Base-by-base conservation (phyloP, 345 rosid genomes). In the Eucalyptus viminalis region DNA sequence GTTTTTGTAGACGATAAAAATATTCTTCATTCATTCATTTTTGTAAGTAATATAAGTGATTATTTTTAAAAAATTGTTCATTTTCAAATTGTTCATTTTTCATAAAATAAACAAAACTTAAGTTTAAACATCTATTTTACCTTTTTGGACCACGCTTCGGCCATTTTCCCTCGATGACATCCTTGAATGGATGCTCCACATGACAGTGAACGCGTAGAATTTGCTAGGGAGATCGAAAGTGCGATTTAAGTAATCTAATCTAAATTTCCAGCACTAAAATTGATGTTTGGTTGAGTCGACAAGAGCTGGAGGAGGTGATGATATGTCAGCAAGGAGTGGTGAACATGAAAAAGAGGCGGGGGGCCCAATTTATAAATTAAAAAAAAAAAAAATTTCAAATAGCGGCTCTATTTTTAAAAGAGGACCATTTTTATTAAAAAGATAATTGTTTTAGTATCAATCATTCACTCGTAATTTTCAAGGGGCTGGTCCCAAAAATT, bases 351-450 rank as follows among this genome's bases (percentile, higher is more conserved):
- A 69, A 31, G 43, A 67, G 80, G 11, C 16, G 80, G 80, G 43
- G 43, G 80, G 1, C 40, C 76, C 5, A 67, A 31, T 67, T 67
- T 1, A 67, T n/a, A 6, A n/a, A n/a, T 34, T 34, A 51, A 19
- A 19, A 7, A 1, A 3, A 19, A 7, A 3, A 5, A 40, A 1
- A 7, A 1, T n/a, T n/a, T n/a, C 3, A 53, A 53, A 19, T 4
- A 1, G 25, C 56, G 25, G 21, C 11, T 2, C 58, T 53, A 8
- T 53, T 53, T 53, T 53, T 53, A 53, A 11, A n/a, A n/a, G n/a
- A n/a, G n/a, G n/a, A 25, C 58, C 2, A 0, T 53, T 53, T 50
- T 53, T 53, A 53, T 53, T 53, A 53, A 4, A 53, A 53, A 53
- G 58, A 53, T 11, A 21, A 53, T 53, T 21, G 25, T 53, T 53